phyloP scores from a whole-genome alignment of 352 stramenopile genomes.

The Globisporangium parvum region DNA sequence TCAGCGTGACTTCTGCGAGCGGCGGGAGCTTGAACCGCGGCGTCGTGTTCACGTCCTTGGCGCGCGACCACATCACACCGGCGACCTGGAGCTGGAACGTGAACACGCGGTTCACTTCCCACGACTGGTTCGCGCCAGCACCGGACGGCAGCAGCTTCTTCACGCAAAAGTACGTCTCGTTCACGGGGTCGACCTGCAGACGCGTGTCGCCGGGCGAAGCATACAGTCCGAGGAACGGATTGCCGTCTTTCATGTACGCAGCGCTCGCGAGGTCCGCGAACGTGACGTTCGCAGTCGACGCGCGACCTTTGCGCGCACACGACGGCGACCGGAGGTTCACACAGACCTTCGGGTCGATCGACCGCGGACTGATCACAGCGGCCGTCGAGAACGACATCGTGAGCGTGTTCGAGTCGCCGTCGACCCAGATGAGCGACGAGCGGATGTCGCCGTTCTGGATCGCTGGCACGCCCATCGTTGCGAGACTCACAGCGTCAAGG shows the following conservation, averaged over 20 bases:
- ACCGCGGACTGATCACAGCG: constrained; percentile 57
- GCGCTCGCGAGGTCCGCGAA: constrained; percentile 32
- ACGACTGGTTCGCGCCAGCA: constrained; percentile 44
- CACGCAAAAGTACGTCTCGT: constrained; percentile 74
- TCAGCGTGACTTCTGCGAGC: constrained; percentile 56
- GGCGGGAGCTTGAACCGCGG: constrained; percentile 28
- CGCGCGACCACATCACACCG: constrained; percentile 35
- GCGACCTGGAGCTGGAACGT: constrained; percentile 72
- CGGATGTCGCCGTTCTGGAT: constrained; percentile 40
- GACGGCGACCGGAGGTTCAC: constrained; percentile 49
- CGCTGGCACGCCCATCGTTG: constrained; percentile 46
- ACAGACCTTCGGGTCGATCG: constrained; percentile 61
- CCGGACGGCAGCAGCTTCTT: constrained; percentile 59
- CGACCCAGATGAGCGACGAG: constrained; percentile 73
- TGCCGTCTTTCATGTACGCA: constrained; percentile 67
- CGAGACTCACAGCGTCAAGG: constrained; percentile 46
- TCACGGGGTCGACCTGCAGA: constrained; percentile 42
- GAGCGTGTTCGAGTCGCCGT: constrained; percentile 51
- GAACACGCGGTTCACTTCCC: constrained; percentile 65
- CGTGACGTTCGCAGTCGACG: constrained; percentile 38
- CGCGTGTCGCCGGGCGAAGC: constrained; percentile 42
- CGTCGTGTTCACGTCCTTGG: constrained; percentile 6
- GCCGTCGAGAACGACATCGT: constrained; percentile 78
- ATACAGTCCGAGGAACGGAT: constrained; percentile 73
- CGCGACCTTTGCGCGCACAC: constrained; percentile 43